A percentile compares a stretch with the other conserved stretches of the same genome.
Evolutionary conservation across 2,329 filamentous ascomycete species (phyloP).

Genomic region (Teratosphaeriaceae sp.): DNA sequence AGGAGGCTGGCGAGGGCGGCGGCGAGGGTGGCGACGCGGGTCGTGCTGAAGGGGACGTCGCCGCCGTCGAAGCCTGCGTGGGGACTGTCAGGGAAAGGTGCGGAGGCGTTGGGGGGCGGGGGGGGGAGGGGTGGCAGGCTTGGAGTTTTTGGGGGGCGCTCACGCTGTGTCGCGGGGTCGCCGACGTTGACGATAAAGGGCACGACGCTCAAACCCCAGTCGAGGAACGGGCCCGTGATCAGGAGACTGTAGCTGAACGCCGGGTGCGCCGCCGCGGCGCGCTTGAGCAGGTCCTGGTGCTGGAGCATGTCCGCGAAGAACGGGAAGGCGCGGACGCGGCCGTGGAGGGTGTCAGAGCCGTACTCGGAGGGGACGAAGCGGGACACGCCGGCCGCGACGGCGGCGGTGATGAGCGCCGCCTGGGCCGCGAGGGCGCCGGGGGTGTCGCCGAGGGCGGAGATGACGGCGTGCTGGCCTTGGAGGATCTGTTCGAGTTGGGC

Average conservation of each 20-base stretch:
- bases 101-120: too few species aligned
- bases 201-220: too few species aligned
- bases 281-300: constrained; percentile 27
- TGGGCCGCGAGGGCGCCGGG: constrained; percentile 19
- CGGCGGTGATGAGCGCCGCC: constrained; percentile 31
- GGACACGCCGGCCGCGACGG: constrained; percentile 31
- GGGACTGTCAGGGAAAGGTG: too few species aligned
- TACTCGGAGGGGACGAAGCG: constrained; percentile 38
- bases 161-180: too few species aligned
- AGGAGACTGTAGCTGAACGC: constrained; percentile 25
- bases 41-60: too few species aligned
- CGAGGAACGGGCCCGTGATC: too few species aligned
- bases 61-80: too few species aligned
- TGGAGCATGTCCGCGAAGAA: constrained; percentile 29
- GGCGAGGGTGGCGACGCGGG: constrained; percentile 19
- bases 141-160: too few species aligned
- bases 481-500: too few species aligned
- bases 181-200: too few species aligned
- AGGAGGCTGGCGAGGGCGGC: constrained; percentile 24
- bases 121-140: too few species aligned
- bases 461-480: constrained; percentile 32
- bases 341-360: constrained; percentile 29
- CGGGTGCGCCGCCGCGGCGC: constrained; percentile 11
- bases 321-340: constrained; percentile 20
- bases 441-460: constrained; percentile 28